A percentile compares a stretch with the other conserved stretches of the same genome.
Conservation (phyloP, 2,329 filamentous ascomycete genomes). For the Pseudogymnoascus pannorum region DNA sequence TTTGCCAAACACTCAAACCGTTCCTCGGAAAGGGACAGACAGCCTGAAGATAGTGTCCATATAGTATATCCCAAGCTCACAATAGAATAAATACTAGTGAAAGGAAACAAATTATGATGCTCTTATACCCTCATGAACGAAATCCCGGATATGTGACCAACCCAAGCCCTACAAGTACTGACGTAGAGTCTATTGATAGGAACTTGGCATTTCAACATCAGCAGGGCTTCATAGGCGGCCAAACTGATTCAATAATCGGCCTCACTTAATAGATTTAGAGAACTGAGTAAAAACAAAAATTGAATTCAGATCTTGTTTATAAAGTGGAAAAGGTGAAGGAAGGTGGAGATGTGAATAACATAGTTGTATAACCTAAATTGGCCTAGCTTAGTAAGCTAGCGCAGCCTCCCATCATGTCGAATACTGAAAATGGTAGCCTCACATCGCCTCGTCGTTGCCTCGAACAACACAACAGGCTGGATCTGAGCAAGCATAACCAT, state of each 20-base stretch:
- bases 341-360: conserved; percentile 22
- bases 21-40: neutral
- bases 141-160: conserved; percentile 47
- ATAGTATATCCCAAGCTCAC: conserved; percentile 69
- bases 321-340: conserved; percentile 29
- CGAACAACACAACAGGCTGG: neutral
- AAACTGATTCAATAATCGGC: conserved; percentile 80
- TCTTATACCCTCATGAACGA: conserved; percentile 43
- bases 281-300: conserved; percentile 65
- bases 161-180: conserved; percentile 53
- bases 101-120: conserved; percentile 85
- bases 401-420: neutral
- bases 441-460: neutral
- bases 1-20: neutral
- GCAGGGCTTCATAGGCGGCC: conserved; percentile 78
- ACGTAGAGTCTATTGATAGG: conserved; percentile 93
- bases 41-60: neutral
- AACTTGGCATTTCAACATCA: conserved; percentile 66
- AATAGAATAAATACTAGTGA: conserved; percentile 80
- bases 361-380: conserved; percentile 13
- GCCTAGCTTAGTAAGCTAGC: conserved; percentile 14
- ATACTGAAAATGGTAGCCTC: conserved; percentile 5
- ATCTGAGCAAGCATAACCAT: neutral
- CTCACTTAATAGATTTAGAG: conserved; percentile 56
- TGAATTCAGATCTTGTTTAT: conserved; percentile 74